A percentile compares a stretch with the other conserved stretches of the same genome.
Conservation (phyloP, 176 grass and related monocot genomes). For the Musa schizocarpa region DNA sequence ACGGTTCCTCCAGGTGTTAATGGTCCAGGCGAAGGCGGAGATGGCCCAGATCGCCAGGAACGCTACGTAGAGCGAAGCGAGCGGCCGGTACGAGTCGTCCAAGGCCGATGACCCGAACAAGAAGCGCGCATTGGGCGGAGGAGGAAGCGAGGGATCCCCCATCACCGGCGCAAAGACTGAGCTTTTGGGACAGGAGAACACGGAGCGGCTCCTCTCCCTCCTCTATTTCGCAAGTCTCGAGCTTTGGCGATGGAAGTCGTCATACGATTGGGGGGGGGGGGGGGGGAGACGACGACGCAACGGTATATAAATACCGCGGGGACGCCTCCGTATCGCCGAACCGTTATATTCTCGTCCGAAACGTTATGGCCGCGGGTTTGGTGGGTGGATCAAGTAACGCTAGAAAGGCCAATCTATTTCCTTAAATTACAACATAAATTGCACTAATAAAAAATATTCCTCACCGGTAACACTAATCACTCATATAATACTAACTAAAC, state of each 20-base stretch:
- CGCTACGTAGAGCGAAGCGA: slow-evolving; percentile 69
- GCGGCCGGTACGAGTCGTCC: slow-evolving; percentile 68
- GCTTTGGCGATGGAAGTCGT: too few species aligned
- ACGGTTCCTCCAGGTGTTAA: slow-evolving; percentile 72
- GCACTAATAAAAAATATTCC: not conserved
- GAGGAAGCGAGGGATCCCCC: slow-evolving; percentile 12
- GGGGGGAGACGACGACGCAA: not conserved
- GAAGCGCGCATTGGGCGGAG: slow-evolving; percentile 16
- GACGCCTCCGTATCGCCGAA: not conserved
- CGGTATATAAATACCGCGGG: slow-evolving; percentile 39
- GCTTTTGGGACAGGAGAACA: not conserved
- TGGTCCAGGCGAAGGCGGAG: slow-evolving; percentile 70
- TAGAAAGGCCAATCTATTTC: too few species aligned
- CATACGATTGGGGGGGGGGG: too few species aligned
- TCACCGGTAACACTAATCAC: not conserved
- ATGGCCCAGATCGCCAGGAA: slow-evolving; percentile 78
- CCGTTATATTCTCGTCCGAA: slow-evolving; percentile 1
- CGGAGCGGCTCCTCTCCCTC: not conserved
- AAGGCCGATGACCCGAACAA: slow-evolving; percentile 23
- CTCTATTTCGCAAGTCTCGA: not conserved
- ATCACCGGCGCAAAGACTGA: not conserved
- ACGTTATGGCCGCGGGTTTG: not conserved
- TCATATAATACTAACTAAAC: not conserved
- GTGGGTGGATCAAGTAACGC: not conserved
- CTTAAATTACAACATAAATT: not conserved